A percentile compares a stretch with the other conserved stretches of the same genome.
Conservation (phyloP, 306 rosid species). For the Hippophae rhamnoides region DNA sequence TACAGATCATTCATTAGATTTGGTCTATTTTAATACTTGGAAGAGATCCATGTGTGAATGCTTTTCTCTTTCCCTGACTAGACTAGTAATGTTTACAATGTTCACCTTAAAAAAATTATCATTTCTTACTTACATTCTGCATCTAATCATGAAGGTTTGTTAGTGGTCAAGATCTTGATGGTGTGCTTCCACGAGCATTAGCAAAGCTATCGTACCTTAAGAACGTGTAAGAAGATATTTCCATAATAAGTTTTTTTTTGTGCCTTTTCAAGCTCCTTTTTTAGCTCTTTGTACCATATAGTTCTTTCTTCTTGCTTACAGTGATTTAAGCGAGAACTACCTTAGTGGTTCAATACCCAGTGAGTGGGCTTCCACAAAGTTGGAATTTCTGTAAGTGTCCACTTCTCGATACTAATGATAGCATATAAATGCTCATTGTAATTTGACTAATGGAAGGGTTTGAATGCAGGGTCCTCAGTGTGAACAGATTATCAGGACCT, state of each 20-base stretch:
- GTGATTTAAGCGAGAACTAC: slow-evolving; percentile 13
- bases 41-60: too few relatives aligned
- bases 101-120: neutral
- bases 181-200: slow-evolving; percentile 23
- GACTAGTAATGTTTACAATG: too few relatives aligned
- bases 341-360: slow-evolving; percentile 20
- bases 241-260: neutral
- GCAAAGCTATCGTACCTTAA: slow-evolving; percentile 19
- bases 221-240: slow-evolving; percentile 9
- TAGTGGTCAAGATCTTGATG: slow-evolving; percentile 21
- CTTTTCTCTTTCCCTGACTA: too few relatives aligned
- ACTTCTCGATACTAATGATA: neutral
- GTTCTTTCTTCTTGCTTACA: neutral
- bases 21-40: too few relatives aligned
- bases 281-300: neutral
- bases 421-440: neutral
- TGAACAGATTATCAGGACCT: slow-evolving; percentile 24
- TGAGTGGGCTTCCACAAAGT: slow-evolving; percentile 21
- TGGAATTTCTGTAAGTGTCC: slow-evolving; percentile 20
- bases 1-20: too few relatives aligned
- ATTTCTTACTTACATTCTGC: neutral
- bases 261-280: neutral
- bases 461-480: slow-evolving; percentile 14
- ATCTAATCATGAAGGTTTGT: slow-evolving; percentile 1
- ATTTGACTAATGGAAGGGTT: neutral